Percentiles rank a stretch among this genome's conserved stretches.
phyloP scores from a whole-genome alignment of 805 yeast genomes.

The Kluyveromyces siamensis region DNA sequence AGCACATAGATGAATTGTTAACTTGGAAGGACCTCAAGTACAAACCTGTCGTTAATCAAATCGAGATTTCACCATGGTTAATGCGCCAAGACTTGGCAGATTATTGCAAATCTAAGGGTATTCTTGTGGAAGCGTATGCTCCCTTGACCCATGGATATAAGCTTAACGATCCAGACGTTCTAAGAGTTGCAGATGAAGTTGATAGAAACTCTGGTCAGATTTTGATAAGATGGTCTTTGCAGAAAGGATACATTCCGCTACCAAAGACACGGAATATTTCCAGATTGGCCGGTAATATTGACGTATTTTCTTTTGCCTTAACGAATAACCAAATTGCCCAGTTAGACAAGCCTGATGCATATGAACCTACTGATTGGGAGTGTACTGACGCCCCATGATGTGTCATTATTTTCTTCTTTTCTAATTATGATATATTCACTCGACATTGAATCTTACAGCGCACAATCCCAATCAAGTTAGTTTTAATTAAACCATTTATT shows the following conservation, averaged over 20 bases:
- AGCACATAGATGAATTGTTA: constrained; percentile 52
- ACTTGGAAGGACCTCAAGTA: constrained; percentile 43
- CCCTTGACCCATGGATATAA: constrained; percentile 64
- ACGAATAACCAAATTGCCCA: constrained; percentile 32
- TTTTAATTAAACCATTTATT: too few species aligned
- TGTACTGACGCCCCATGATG: constrained; percentile 48
- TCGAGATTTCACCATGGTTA: constrained; percentile 80
- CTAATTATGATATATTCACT: too few species aligned
- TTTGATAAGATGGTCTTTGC: constrained; percentile 62
- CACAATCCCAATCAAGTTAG: too few species aligned
- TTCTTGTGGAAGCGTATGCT: constrained; percentile 66
- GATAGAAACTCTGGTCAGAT: constrained; percentile 51
- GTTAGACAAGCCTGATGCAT: constrained; percentile 43
- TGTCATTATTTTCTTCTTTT: neutral
- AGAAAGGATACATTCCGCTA: constrained; percentile 62
- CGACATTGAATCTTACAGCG: too few species aligned
- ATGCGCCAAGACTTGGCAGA: constrained; percentile 57
- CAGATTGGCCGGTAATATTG: constrained; percentile 47
- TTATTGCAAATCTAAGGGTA: constrained; percentile 45
- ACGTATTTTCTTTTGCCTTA: constrained; percentile 43
- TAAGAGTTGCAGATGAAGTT: constrained; percentile 39
- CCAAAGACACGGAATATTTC: constrained; percentile 51
- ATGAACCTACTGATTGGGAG: constrained; percentile 75
- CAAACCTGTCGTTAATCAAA: constrained; percentile 69
- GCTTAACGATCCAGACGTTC: constrained; percentile 45